phyloP scores from a whole-genome alignment of 2,329 filamentous ascomycete species.

The Lojkania enalia region DNA sequence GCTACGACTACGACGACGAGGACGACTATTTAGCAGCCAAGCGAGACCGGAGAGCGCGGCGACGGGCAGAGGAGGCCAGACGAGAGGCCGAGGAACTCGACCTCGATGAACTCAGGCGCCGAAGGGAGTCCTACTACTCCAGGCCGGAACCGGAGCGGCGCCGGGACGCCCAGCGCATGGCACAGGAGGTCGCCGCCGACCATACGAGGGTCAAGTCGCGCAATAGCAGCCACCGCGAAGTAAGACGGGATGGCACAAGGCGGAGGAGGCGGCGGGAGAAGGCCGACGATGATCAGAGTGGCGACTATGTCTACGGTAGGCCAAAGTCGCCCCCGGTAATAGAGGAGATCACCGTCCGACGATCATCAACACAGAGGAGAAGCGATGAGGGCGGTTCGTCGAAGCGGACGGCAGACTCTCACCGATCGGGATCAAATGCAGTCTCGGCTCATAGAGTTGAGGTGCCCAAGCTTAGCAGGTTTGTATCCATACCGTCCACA shows the following conservation, averaged over 20 bases:
- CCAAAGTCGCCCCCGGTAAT: constrained; percentile 31
- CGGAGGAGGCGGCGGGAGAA: constrained; percentile 32
- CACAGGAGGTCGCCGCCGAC: constrained; percentile 29
- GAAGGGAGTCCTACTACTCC: constrained; percentile 45
- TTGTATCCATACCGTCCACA: not conserved
- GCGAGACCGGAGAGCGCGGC: constrained; percentile 37
- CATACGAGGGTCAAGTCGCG: constrained; percentile 32
- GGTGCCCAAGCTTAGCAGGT: constrained; percentile 37
- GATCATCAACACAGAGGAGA: constrained; percentile 31
- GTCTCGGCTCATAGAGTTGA: constrained; percentile 35
- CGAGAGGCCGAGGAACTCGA: constrained; percentile 42
- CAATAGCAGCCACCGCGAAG: constrained; percentile 33
- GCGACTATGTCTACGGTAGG: constrained; percentile 38
- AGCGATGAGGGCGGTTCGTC: constrained; percentile 42
- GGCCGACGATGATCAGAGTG: constrained; percentile 28
- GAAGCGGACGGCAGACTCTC: constrained; percentile 38
- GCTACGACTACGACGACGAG: constrained; percentile 27
- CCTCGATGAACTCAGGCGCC: constrained; percentile 45
- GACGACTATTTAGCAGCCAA: constrained; percentile 31
- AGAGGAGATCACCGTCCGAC: constrained; percentile 32
- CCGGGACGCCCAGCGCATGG: constrained; percentile 38
- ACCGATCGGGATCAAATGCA: constrained; percentile 37
- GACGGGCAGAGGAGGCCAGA: constrained; percentile 34
- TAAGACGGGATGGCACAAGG: constrained; percentile 32
- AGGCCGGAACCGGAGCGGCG: constrained; percentile 35